Conservation (phyloP, 345 rosid genomes). For the Salix purpurea region DNA sequence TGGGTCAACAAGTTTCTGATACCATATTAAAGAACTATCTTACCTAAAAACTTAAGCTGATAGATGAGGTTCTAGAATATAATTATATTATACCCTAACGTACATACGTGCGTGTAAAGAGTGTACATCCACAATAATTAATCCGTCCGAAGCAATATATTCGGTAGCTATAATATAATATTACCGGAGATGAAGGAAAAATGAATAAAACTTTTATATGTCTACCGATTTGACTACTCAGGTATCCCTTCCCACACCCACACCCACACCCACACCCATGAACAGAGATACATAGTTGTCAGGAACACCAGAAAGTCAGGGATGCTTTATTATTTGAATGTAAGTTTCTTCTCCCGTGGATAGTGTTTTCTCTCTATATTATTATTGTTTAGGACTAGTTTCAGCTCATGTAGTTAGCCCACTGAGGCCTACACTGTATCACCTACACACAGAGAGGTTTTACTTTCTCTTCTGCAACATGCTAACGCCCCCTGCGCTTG, state of each 20-base stretch:
- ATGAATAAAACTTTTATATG: background rate
- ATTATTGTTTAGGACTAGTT: background rate
- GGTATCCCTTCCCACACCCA: conserved; percentile 2
- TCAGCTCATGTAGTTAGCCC: conserved; percentile 15
- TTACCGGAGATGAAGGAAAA: background rate
- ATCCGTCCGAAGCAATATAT: too few relatives aligned
- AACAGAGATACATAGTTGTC: conserved; percentile 45
- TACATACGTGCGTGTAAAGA: too few relatives aligned
- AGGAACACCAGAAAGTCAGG: conserved; percentile 43
- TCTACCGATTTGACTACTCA: conserved; percentile 41
- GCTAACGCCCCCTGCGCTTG: background rate
- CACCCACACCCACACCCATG: background rate
- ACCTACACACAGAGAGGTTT: background rate
- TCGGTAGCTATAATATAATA: too few relatives aligned
- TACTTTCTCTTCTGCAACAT: conserved; percentile 11
- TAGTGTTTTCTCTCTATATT: conserved; percentile 3
- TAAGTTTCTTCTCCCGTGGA: conserved; percentile 23
- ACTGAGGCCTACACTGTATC: background rate
- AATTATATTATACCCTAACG: too few relatives aligned
- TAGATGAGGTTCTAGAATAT: too few relatives aligned
- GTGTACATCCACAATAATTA: too few relatives aligned
- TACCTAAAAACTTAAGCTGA: too few relatives aligned
- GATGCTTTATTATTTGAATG: conserved; percentile 27
- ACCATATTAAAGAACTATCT: too few relatives aligned
- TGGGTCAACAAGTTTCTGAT: too few relatives aligned